These are phyloP conservation scores for Calonectria pteridis DNA, from an alignment of 2,329 filamentous ascomycete species.

Conservation along the genomic window DNA sequence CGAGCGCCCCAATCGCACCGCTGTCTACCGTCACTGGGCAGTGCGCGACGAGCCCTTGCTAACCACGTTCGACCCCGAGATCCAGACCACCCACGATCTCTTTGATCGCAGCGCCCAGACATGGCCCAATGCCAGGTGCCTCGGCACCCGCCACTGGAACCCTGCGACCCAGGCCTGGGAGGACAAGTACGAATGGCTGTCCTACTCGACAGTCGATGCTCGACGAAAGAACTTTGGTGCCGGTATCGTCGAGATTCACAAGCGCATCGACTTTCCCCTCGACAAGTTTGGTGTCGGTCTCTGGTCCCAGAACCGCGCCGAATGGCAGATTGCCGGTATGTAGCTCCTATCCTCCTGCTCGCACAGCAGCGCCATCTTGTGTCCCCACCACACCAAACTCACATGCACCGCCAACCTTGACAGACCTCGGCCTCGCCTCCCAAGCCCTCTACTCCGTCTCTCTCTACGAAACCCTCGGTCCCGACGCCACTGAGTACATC, in stretches of 20 bases:
- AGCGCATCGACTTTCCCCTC: constrained; percentile 72
- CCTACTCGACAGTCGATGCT: constrained; percentile 82
- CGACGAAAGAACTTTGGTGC: constrained; percentile 87
- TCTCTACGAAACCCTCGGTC: constrained; percentile 94
- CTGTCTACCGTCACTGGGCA: constrained; percentile 87
- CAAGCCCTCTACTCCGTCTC: constrained; percentile 92
- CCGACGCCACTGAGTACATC: constrained; percentile 93
- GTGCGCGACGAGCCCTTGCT: constrained; percentile 79
- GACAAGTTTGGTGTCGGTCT: constrained; percentile 82
- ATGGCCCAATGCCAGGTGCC: constrained; percentile 76
- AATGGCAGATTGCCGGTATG: constrained; percentile 86
- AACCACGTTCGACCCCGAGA: constrained; percentile 76
- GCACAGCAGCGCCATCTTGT: background rate
- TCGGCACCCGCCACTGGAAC: constrained; percentile 87
- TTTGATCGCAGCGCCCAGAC: constrained; percentile 78
- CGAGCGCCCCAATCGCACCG: constrained; percentile 77
- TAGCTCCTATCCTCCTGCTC: background rate
- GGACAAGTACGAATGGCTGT: constrained; percentile 84
- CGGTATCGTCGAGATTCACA: constrained; percentile 86
- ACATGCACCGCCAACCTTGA: constrained; percentile 17
- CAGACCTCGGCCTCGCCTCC: constrained; percentile 87
- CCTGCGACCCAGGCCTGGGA: constrained; percentile 77
- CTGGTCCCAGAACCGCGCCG: constrained; percentile 87
- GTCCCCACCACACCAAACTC: constrained; percentile 15
- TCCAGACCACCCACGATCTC: constrained; percentile 81